Evolutionary conservation across 2,329 filamentous ascomycete genomes (phyloP).

Genomic region (Fusarium phyllophilum): DNA sequence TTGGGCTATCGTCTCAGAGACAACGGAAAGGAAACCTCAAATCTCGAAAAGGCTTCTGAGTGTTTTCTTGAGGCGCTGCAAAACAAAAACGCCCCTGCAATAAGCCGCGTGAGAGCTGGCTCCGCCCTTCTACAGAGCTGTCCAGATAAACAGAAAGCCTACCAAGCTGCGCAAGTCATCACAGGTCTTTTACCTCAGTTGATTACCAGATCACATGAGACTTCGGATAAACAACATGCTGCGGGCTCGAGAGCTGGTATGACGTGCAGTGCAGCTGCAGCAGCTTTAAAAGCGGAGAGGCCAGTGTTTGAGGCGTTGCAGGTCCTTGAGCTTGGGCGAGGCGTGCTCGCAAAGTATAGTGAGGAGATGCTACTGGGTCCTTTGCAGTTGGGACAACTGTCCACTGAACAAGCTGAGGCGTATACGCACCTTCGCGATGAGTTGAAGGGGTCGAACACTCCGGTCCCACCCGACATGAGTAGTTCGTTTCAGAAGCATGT

Average conservation of each 20-base stretch:
- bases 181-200: not conserved
- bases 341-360: not conserved
- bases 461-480: rapidly evolving
- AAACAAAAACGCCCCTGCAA: not conserved
- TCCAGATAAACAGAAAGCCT: not conserved
- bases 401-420: rapidly evolving
- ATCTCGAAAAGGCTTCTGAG: not conserved
- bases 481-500: rapidly evolving
- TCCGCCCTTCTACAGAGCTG: not conserved
- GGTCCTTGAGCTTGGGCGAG: not conserved
- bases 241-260: not conserved
- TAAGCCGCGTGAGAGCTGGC: not conserved
- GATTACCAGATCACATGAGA: not conserved
- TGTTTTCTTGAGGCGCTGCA: not conserved
- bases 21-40: not conserved
- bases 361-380: rapidly evolving
- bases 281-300: not conserved
- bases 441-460: rapidly evolving
- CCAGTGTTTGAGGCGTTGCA: not conserved
- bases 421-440: not conserved
- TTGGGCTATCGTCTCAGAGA: not conserved
- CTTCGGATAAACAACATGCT: not conserved
- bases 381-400: rapidly evolving
- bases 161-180: not conserved
- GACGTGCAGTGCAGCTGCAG: not conserved